phyloP scores from a whole-genome alignment of 495 filamentous ascomycete genomes.

The Aspergillus bertholletiae region DNA sequence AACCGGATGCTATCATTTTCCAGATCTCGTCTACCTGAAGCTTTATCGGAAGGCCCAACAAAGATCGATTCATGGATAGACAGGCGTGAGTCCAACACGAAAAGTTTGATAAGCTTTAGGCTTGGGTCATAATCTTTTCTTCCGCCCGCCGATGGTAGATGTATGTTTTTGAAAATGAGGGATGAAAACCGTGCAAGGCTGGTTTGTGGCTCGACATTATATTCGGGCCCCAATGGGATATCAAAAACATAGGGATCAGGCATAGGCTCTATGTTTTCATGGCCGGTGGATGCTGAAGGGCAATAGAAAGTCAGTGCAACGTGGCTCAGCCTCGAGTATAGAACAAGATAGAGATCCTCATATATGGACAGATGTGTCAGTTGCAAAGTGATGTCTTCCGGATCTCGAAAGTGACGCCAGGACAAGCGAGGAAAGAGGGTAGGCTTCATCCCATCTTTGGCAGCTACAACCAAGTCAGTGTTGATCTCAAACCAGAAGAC shows the following conservation, averaged over 20 bases:
- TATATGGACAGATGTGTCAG: conserved; percentile 28
- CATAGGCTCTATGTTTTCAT: conserved; percentile 17
- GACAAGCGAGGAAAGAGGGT: conserved; percentile 26
- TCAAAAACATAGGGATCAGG: conserved; percentile 41
- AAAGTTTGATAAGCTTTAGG: conserved; percentile 35
- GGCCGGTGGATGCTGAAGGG: conserved; percentile 16
- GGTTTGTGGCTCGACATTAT: conserved; percentile 4
- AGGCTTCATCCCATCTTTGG: conserved; percentile 7
- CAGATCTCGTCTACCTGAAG: conserved; percentile 5
- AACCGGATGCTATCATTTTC: conserved; percentile 20
- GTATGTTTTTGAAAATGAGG: conserved; percentile 32
- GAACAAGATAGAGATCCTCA: conserved; percentile 27
- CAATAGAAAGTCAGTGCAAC: conserved; percentile 36
- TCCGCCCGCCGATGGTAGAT: conserved; percentile 13
- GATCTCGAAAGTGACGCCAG: conserved; percentile 45
- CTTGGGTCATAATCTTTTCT: conserved; percentile 16
- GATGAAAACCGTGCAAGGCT: conserved; percentile 21
- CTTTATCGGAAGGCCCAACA: conserved; percentile 9
- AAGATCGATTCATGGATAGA: conserved; percentile 36
- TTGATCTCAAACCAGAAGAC: conserved; percentile 39
- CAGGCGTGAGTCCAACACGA: conserved; percentile 30
- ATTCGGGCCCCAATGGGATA: conserved; percentile 18
- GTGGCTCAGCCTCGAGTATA: conserved; percentile 44
- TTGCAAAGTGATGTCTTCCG: conserved; percentile 41
- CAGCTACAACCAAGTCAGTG: not conserved